Conservation (phyloP, 257 asterid genomes). For the Solanum neorickii region DNA sequence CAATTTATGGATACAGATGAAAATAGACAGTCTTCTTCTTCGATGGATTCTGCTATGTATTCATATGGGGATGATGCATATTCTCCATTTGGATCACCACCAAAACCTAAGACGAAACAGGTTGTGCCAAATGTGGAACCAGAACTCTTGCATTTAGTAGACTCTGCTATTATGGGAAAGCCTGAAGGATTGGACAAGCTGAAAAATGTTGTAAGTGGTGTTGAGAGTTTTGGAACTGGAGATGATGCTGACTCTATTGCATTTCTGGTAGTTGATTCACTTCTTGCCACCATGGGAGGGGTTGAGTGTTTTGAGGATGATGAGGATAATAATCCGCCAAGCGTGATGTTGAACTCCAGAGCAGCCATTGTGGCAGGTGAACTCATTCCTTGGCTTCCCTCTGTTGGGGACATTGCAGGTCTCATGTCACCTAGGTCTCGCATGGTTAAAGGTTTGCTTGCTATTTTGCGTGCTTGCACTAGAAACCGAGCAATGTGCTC, state of each 20-base stretch:
- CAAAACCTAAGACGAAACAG: conserved; percentile 51
- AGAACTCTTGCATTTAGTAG: conserved; percentile 95
- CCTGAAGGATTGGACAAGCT: conserved; percentile 79
- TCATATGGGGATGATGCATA: conserved; percentile 38
- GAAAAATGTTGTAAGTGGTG: conserved; percentile 81
- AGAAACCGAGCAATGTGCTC: conserved; percentile 96
- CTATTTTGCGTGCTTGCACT: conserved; percentile 94
- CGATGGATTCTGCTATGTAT: conserved; percentile 50
- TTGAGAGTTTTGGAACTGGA: conserved; percentile 67
- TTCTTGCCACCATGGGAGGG: conserved; percentile 99
- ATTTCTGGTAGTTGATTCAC: conserved; percentile 83
- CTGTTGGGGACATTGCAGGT: conserved; percentile 66
- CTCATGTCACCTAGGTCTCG: conserved; percentile 92
- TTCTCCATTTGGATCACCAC: conserved; percentile 65
- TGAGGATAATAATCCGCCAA: conserved; percentile 87
- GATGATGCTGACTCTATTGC: conserved; percentile 66
- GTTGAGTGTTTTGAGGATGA: conserved; percentile 97
- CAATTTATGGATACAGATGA: conserved; percentile 26
- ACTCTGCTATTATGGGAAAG: conserved; percentile 99
- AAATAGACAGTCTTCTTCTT: conserved; percentile 34
- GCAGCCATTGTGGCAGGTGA: conserved; percentile 99
- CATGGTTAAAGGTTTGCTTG: conserved; percentile 95
- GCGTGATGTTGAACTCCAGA: conserved; percentile 98
- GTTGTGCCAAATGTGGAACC: conserved; percentile 66
- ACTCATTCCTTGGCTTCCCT: conserved; percentile 88